Base-by-base conservation (phyloP, 2,329 filamentous ascomycete species). In the Botryotinia narcissicola region DNA sequence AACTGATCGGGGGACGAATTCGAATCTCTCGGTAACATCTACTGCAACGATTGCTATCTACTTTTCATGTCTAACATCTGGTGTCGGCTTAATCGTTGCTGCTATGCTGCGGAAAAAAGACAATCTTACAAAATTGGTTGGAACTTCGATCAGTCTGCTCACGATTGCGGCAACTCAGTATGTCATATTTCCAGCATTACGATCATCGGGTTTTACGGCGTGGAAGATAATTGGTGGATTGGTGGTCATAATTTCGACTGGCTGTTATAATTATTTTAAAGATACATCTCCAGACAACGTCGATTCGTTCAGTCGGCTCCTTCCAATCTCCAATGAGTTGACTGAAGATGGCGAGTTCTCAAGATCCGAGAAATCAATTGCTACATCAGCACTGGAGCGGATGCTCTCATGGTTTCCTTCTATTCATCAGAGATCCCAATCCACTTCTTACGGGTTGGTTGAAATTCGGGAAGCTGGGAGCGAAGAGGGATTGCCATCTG, bases 181-280 rank as follows among this genome's bases (percentile, higher is more conserved):
- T n/a, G 18, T 77, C 7, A 44, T 77, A 35, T 63, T 78, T 18
- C 75, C 75, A 2, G 70, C 74, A 9, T 66, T 78, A 9, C 46
- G 76, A 25, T 72, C 67, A 7, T 51, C 60, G 12, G 75, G 72
- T 0, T 75, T 77, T 37, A 78, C 75, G 0, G 22, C 7, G 1
- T 77, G 73, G 74, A 77, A 74, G 40, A 68, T 77, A 22, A 73
- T 68, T 18, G 77, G 77, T 10, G 76, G 76, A 8, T 73, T 75
- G 35, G 68, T 76, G 25, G 76, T 78, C 35, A 61, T 70, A 12
- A 16, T 75, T 16, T 71, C 71, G 20, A 78, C 75, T 2, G 76
- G 75, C 71, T 75, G 67, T 37, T 78, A 78, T n/a, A 78, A 78
- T 54, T 62, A 75, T 67, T 78, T 75, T 25, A 77, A 73, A 32